These are phyloP conservation scores for Quercus robur DNA, from an alignment of 306 rosid genomes.

Conservation along the genomic window DNA sequence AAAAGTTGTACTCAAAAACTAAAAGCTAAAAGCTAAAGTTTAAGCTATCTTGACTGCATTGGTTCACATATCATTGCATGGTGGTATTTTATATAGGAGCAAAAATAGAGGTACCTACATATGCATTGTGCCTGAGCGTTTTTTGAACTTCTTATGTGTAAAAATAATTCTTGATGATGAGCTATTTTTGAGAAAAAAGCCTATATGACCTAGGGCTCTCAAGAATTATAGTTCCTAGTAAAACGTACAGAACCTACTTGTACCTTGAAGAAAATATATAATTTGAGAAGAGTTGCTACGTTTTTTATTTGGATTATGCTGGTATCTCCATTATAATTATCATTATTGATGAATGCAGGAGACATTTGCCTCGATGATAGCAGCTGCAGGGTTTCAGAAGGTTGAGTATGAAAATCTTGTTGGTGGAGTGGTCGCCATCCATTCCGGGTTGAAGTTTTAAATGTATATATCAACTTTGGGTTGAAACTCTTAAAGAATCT, in stretches of 20 bases:
- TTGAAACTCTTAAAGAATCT: neutral
- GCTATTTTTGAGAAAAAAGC: too few species aligned
- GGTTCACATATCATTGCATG: too few species aligned
- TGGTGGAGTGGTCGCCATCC: conserved; percentile 94
- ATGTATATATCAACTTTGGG: neutral
- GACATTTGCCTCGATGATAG: conserved; percentile 81
- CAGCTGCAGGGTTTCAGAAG: conserved; percentile 80
- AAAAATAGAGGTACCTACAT: too few species aligned
- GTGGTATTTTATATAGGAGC: too few species aligned
- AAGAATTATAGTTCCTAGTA: neutral
- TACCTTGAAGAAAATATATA: conserved; percentile 5
- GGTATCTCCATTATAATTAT: neutral
- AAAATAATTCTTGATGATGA: too few species aligned
- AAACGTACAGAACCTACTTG: neutral
- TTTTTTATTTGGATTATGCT: conserved; percentile 1
- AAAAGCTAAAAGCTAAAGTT: too few species aligned
- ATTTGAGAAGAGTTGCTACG: neutral
- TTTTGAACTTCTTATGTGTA: too few species aligned
- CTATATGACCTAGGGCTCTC: too few species aligned
- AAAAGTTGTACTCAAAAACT: fast-evolving
- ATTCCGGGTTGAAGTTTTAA: conserved; percentile 77
- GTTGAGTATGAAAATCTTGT: conserved; percentile 87
- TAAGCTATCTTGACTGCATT: too few species aligned
- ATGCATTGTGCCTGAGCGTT: too few species aligned
- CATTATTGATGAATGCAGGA: conserved; percentile 51